Percentiles rank a stretch among this genome's conserved stretches.
Evolutionary conservation across 2,329 filamentous ascomycete genomes (phyloP).

Genomic region (Talaromyces sp.): DNA sequence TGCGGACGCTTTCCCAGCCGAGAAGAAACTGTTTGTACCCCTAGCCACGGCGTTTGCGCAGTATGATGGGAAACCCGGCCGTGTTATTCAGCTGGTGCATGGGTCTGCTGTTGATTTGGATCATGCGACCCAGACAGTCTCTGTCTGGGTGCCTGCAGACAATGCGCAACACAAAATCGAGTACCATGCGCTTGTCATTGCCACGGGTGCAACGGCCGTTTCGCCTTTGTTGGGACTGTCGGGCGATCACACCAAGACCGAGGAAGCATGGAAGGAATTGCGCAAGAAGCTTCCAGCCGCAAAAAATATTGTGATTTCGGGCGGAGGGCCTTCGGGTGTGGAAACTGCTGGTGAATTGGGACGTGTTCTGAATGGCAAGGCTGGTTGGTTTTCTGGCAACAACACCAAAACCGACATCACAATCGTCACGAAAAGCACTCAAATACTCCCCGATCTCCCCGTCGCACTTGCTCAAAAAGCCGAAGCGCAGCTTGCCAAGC

Average conservation of each 20-base stretch:
- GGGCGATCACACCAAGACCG: conserved; percentile 27
- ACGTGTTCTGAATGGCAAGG: conserved; percentile 46
- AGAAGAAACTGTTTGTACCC: conserved; percentile 40
- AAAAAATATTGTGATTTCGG: conserved; percentile 39
- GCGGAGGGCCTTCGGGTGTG: conserved; percentile 28
- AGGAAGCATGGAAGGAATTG: conserved; percentile 34
- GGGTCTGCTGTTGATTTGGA: conserved; percentile 29
- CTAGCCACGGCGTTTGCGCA: conserved; percentile 35
- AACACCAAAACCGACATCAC: conserved; percentile 35
- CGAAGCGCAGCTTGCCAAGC: conserved; percentile 35
- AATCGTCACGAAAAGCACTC: conserved; percentile 34
- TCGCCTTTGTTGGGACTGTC: conserved; percentile 43
- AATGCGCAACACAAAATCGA: conserved; percentile 16
- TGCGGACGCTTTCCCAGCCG: conserved; percentile 38
- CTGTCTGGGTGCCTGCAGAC: conserved; percentile 25
- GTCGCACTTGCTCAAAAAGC: conserved; percentile 36
- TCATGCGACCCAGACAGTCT: background rate
- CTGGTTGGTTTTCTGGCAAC: conserved; percentile 31
- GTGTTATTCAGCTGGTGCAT: conserved; percentile 39
- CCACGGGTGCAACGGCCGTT: conserved; percentile 43
- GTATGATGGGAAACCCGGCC: conserved; percentile 24
- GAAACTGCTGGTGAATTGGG: conserved; percentile 49
- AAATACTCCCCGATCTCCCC: conserved; percentile 40
- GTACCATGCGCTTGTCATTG: conserved; percentile 46
- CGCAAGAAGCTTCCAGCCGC: conserved; percentile 35